phyloP scores from a whole-genome alignment of 1,284 basidiomycete species.

The Grifola frondosa region DNA sequence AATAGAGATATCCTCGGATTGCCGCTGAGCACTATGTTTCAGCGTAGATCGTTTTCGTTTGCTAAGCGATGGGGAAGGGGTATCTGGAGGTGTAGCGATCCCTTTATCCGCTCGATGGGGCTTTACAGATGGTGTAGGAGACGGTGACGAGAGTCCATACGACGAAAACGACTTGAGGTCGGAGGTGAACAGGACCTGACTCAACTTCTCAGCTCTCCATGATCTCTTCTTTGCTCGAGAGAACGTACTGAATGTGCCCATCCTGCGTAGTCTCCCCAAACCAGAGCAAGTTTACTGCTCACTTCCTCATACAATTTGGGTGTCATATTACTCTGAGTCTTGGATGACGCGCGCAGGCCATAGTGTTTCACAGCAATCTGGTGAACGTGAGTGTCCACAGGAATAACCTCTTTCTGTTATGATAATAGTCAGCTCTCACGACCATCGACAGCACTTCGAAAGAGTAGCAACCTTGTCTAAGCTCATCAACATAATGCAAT shows the following conservation, averaged over 20 bases:
- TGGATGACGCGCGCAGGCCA: slow-evolving; percentile 54
- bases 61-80: slow-evolving; percentile 2
- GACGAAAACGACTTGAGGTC: slow-evolving; percentile 51
- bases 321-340: slow-evolving; percentile 59
- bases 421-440: background rate
- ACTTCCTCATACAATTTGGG: slow-evolving; percentile 80
- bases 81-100: slow-evolving; percentile 4
- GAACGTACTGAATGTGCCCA: slow-evolving; percentile 85
- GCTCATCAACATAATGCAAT: slow-evolving; percentile 94
- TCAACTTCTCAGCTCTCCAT: background rate
- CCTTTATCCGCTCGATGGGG: background rate
- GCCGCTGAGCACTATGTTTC: background rate
- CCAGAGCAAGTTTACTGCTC: slow-evolving; percentile 56
- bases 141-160: slow-evolving; percentile 37
- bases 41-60: slow-evolving; percentile 22
- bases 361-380: slow-evolving; percentile 88
- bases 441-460: too few relatives aligned
- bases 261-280: slow-evolving; percentile 87
- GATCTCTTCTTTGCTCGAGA: background rate
- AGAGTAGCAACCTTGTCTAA: slow-evolving; percentile 73
- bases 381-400: slow-evolving; percentile 91
- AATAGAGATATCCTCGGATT: background rate
- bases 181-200: slow-evolving; percentile 58
- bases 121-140: slow-evolving; percentile 15
- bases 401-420: slow-evolving; percentile 74